phyloP scores from a whole-genome alignment of 106 monocot species.

The Posidonia australis region DNA sequence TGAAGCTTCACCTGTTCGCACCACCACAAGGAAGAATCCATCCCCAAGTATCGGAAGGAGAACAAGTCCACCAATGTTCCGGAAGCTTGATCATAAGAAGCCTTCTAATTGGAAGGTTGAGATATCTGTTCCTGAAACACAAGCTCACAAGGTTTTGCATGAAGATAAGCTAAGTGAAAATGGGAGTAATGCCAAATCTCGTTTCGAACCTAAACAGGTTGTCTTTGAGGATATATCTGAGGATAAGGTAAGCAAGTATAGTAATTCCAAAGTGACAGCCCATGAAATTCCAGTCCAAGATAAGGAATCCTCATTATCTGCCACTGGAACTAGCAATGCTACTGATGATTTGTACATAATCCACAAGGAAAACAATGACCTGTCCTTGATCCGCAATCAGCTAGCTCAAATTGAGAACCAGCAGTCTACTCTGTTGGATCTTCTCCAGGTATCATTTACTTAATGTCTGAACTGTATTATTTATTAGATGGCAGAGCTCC shows the following conservation, averaged over 20 bases:
- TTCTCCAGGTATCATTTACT: slow-evolving; percentile 60
- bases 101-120: slow-evolving; percentile 50
- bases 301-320: slow-evolving; percentile 24
- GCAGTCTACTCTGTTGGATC: slow-evolving; percentile 69
- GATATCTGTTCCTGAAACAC: slow-evolving; percentile 24
- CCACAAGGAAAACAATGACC: slow-evolving; percentile 36
- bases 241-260: slow-evolving; percentile 25
- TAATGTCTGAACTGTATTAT: no score
- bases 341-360: slow-evolving; percentile 18
- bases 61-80: slow-evolving; percentile 19
- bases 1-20: slow-evolving; percentile 11
- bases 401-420: slow-evolving; percentile 94
- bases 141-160: slow-evolving; percentile 13
- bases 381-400: slow-evolving; percentile 65
- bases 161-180: slow-evolving; percentile 20
- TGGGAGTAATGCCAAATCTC: slow-evolving; percentile 17
- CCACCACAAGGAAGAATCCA: slow-evolving; percentile 18
- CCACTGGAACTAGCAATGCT: slow-evolving; percentile 2
- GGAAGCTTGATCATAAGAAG: slow-evolving; percentile 17
- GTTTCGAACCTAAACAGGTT: slow-evolving; percentile 24
- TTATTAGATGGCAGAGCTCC: no score
- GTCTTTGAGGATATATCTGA: slow-evolving; percentile 37
- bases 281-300: slow-evolving; percentile 46
- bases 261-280: slow-evolving; percentile 26
- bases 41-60: slow-evolving; percentile 17